phyloP scores from a whole-genome alignment of 176 grass and related monocot species.

The Neostapfia colusana region DNA sequence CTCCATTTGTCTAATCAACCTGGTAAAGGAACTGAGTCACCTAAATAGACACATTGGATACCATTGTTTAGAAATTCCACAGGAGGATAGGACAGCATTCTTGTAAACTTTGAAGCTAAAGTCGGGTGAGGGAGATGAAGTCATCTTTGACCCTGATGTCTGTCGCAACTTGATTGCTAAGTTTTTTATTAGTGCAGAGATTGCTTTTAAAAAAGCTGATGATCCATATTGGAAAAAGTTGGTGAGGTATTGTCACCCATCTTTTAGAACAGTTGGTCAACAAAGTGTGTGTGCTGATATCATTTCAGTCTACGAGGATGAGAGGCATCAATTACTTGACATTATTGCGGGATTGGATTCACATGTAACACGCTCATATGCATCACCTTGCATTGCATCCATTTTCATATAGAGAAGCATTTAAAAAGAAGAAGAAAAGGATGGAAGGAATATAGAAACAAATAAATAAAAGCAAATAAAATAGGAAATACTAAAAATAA shows the following conservation, averaged over 20 bases:
- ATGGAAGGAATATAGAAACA: too few relatives aligned
- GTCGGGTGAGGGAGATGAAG: background rate
- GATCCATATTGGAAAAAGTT: background rate
- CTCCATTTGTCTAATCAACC: background rate
- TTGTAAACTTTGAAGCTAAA: background rate
- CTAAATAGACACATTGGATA: background rate
- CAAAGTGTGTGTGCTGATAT: background rate
- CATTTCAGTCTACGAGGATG: background rate
- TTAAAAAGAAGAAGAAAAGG: too few relatives aligned
- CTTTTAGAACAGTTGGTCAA: background rate
- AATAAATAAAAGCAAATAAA: too few relatives aligned
- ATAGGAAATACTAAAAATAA: too few relatives aligned
- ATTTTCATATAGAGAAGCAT: too few relatives aligned
- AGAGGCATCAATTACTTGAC: fast-evolving
- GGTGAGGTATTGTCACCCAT: background rate
- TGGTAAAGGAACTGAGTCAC: background rate
- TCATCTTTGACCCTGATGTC: background rate
- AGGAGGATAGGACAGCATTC: background rate
- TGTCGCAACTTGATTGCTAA: background rate
- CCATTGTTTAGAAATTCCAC: background rate
- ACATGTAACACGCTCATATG: too few relatives aligned
- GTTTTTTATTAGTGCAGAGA: background rate
- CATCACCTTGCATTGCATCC: too few relatives aligned
- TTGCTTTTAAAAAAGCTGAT: background rate
- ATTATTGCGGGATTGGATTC: background rate